Percentiles rank a stretch among this genome's conserved stretches.
Evolutionary conservation across 23 red algal species (phyloP).

Genomic region (Cyanidiococcus yangmingshanensis): DNA sequence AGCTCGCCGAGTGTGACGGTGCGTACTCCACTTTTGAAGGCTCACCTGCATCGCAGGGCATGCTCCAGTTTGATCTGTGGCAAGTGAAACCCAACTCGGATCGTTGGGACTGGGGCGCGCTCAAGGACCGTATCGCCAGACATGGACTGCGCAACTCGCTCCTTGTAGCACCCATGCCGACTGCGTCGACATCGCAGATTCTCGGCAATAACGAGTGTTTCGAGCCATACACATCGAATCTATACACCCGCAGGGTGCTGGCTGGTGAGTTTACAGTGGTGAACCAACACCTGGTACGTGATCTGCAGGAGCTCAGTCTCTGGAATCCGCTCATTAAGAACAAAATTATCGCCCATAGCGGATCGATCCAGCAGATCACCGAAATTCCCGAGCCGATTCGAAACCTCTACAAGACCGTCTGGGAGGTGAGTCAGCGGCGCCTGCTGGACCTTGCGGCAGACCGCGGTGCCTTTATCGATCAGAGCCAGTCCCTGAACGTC

Average conservation of each 20-base stretch:
- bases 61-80: slow-evolving; percentile 96
- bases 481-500: slow-evolving; percentile 92
- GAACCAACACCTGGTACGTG: slow-evolving; percentile 90
- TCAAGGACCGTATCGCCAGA: slow-evolving; percentile 43
- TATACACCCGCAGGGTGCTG: slow-evolving; percentile 83
- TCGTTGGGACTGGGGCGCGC: slow-evolving; percentile 75
- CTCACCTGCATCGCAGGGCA: slow-evolving; percentile 63
- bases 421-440: slow-evolving; percentile 88
- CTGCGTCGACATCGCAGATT: slow-evolving; percentile 96
- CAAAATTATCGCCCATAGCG: slow-evolving; percentile 78
- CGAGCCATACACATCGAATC: slow-evolving; percentile 91
- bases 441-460: slow-evolving; percentile 88
- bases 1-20: slow-evolving; percentile 61
- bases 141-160: slow-evolving; percentile 88
- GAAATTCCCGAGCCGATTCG: slow-evolving; percentile 66
- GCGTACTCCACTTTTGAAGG: slow-evolving; percentile 77
- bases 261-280: slow-evolving; percentile 96
- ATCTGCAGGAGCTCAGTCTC: slow-evolving; percentile 80
- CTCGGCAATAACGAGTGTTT: slow-evolving; percentile 99
- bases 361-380: slow-evolving; percentile 59
- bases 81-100: slow-evolving; percentile 54
- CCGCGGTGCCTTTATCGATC: slow-evolving; percentile 92
- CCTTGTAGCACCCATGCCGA: slow-evolving; percentile 95
- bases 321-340: slow-evolving; percentile 88
- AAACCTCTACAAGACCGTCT: slow-evolving; percentile 90